Evolutionary conservation across 2,329 filamentous ascomycete genomes (phyloP), one percentile per base, ranked within the genome.

Genomic region (Neofusicoccum umdonicola): DNA sequence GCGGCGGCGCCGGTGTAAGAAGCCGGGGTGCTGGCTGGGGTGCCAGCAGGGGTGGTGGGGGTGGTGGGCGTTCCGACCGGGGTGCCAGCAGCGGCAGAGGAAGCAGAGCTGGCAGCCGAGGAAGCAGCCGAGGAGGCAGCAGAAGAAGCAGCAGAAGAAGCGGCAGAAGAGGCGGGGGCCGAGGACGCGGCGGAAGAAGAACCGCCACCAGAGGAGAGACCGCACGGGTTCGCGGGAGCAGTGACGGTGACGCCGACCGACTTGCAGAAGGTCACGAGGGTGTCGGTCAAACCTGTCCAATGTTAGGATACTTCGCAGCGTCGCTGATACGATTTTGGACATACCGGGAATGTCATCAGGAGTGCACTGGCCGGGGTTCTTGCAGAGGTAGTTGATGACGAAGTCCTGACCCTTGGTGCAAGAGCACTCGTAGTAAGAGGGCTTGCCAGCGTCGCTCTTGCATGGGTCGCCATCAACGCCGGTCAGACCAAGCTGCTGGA

Each of bases 1-100:
- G 67, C 65, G 34, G 72, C 74, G 48, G 71, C 74, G 54, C 74
- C 74, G 41, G 73, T 75, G 72, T 72, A 75, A 6, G 41, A 27
- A 45, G 51, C 50, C 5, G 68, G 62, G 27, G 67, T 65, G 44
- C 66, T 27, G 27, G 66, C 54, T 2, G 64, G 47, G 9, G 68
- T 64, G 47, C 51, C 64, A 56, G 69, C 67, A 13, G 64, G 56
- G 12, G 65, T 66, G 5, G 62, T 54, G 13, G 41, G 54, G 2
- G 54, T 58, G 39, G 42, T 65, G 19, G 54, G 62, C 41, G 44
- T 42, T 48, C 66, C 51, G 37, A 50, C 58, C n/a, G 61, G 52
- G 56, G 67, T 66, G 17, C 62, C 39, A 15, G 27, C 17, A 44
- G 61, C 27, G n/a, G 48, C 45, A 7, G 42, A 19, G 3, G 48